Base-by-base conservation (phyloP, 2,329 filamentous ascomycete genomes). In the Rachicladosporium sp. region DNA sequence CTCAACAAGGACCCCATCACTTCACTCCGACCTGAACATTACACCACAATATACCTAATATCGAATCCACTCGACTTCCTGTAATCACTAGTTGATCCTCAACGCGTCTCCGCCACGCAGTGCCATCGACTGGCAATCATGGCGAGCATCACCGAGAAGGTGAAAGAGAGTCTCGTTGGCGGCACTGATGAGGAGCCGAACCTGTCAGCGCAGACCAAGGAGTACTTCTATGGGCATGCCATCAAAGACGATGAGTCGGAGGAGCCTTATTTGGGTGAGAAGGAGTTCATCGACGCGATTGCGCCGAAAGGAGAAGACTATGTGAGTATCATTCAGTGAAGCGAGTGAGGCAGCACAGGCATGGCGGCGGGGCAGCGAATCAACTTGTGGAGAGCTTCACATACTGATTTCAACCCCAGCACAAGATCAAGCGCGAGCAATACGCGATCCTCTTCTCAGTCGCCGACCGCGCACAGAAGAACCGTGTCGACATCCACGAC, bases 371-470 rank as follows among this genome's bases (percentile, higher is more conserved):
- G 31, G n/a, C n/a, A 9, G n/a, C 6, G 31, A 3, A 15, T 32
- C 31, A 9, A 32, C 31, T 32, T 32, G 23, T 27, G 23, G 23
- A 6, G 23, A 11, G 31, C 6, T 32, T 32, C 31, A 11, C 4
- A 34, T 11, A 35, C 36, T 42, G 36, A 42, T 36, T 21, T 6
- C 27, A 19, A n/a, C 33, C 47, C 50, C 57, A 96, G 89, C 88
- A 94, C 71, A 98, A 98, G 65, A 96, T 98, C 69, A 85, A 87
- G 66, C 80, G 89, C 51, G 83, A 93, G 53, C 91, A 96, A 62
- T 98, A 95, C 65, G 80, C 80, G 38, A 82, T 98, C 56, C 82
- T 98, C 35, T 98, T 98, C 65, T 71, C 73, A 47, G 82, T 98
- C 43, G 91, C 91, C 53, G 91, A 98, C 63, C 78, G 84, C 52